A percentile compares a stretch with the other conserved stretches of the same genome.
phyloP scores from a whole-genome alignment of 2,329 filamentous ascomycete genomes.

The Aaosphaeria pasadenensis region DNA sequence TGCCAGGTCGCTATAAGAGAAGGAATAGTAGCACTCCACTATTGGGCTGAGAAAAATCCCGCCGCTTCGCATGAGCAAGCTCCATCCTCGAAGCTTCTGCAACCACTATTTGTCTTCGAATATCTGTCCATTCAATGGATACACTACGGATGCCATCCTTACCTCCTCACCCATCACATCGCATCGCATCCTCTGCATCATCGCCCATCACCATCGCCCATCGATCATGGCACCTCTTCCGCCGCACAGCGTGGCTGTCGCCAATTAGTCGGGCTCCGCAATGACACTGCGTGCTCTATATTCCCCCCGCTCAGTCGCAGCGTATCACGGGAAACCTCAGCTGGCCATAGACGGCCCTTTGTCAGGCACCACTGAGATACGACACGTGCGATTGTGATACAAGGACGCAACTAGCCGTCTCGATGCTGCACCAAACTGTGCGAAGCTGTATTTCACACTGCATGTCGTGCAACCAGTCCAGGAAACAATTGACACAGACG shows the following conservation, averaged over 20 bases:
- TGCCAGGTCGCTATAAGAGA: conserved; percentile 2
- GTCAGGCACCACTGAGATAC: no score
- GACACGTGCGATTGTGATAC: no score
- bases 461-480: no score
- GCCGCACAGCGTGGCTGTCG: not conserved
- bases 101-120: not conserved
- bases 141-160: no score
- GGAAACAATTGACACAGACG: no score
- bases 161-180: not conserved
- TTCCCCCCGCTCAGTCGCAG: no score
- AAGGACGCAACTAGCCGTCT: no score
- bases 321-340: no score
- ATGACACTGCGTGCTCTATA: no score
- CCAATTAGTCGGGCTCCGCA: not conserved
- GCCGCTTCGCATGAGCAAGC: conserved; percentile 11
- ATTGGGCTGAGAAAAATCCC: conserved; percentile 4
- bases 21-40: conserved; percentile 6
- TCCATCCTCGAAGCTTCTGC: conserved; percentile 15
- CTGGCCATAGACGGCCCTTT: no score
- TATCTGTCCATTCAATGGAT: not conserved
- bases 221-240: not conserved
- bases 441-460: no score
- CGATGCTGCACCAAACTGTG: no score
- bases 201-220: not conserved
- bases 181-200: not conserved